phyloP scores from a whole-genome alignment of 2,329 filamentous ascomycete genomes.

The Curvularia eragrostidis region DNA sequence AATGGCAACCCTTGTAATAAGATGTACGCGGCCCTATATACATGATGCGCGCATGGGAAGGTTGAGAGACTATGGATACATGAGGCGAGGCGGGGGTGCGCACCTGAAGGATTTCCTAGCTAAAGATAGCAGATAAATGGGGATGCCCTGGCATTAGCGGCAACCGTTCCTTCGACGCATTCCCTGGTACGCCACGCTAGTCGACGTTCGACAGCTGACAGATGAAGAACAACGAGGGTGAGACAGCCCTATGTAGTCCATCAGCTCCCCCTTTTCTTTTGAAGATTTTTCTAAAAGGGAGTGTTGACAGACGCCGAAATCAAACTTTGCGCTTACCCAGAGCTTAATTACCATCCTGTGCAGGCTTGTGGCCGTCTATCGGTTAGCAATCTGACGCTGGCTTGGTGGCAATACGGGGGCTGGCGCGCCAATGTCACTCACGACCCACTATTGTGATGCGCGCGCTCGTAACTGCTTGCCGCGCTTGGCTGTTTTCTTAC shows the following conservation, averaged over 20 bases:
- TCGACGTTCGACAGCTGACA: background rate
- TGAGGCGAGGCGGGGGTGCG: background rate
- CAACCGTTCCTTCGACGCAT: background rate
- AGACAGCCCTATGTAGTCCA: no score
- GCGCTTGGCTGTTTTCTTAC: background rate
- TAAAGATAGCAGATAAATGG: background rate
- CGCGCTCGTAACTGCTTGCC: background rate
- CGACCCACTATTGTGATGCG: background rate
- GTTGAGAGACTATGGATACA: background rate
- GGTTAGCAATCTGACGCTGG: background rate
- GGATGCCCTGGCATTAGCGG: background rate
- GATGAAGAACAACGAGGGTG: background rate
- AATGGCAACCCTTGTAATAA: background rate
- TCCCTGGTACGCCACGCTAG: background rate
- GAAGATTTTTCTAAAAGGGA: background rate
- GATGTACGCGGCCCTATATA: background rate
- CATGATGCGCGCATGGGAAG: no score
- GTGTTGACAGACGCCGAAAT: background rate
- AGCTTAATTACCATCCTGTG: background rate
- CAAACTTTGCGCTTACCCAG: no score
- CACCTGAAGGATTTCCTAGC: background rate
- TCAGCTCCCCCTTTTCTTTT: background rate
- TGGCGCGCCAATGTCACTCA: background rate
- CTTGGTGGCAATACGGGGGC: background rate
- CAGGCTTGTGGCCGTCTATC: background rate